phyloP scores from a whole-genome alignment of 495 filamentous ascomycete genomes.

The Talaromyces ruber region DNA sequence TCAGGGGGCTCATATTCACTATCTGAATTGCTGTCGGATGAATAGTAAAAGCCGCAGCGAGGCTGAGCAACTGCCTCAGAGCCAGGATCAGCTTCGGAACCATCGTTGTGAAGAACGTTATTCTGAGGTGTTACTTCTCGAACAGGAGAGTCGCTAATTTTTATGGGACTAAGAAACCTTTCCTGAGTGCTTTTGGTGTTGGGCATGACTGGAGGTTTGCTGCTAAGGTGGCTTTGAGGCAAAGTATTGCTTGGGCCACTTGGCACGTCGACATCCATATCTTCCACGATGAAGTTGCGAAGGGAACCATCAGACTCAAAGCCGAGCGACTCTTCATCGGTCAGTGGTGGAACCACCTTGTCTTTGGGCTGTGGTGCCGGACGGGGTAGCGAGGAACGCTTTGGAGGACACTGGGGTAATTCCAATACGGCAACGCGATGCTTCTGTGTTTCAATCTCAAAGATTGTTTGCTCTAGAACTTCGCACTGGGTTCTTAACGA shows the following conservation, averaged over 20 bases:
- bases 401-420: conserved; percentile 40
- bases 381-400: conserved; percentile 17
- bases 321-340: conserved; percentile 34
- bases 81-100: not conserved
- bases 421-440: conserved; percentile 50
- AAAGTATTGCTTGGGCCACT: conserved; percentile 15
- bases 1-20: not conserved
- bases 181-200: no score
- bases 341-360: not conserved
- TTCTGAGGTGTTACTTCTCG: not conserved
- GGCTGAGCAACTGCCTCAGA: not conserved
- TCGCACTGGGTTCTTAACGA: conserved; percentile 42
- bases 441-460: conserved; percentile 39
- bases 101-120: not conserved
- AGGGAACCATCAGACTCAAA: conserved; percentile 34
- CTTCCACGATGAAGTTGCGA: conserved; percentile 34
- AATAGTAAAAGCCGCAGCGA: conserved; percentile 4
- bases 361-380: conserved; percentile 11
- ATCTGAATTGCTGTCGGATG: conserved; percentile 19
- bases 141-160: not conserved
- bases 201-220: not conserved
- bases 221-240: not conserved
- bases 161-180: not conserved
- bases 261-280: conserved; percentile 9
- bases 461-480: conserved; percentile 55